phyloP scores from a whole-genome alignment of 2,329 filamentous ascomycete species.

The Ceratocystis smalleyi region DNA sequence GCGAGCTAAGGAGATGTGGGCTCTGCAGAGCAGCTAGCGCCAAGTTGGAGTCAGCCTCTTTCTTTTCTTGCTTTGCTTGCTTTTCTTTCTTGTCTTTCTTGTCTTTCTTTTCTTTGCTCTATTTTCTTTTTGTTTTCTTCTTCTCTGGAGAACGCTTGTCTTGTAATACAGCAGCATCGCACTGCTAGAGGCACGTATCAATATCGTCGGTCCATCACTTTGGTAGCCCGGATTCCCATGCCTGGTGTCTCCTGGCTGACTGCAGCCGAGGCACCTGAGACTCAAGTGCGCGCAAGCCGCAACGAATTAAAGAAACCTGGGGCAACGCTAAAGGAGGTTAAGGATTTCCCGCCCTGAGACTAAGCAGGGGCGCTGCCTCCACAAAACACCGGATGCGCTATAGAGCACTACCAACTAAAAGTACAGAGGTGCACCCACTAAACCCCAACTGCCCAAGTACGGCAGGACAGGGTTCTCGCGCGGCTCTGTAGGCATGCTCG shows the following conservation, averaged over 20 bases:
- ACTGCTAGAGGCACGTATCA: background rate
- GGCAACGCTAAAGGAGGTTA: background rate
- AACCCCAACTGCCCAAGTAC: background rate
- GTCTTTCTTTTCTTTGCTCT: too few species aligned
- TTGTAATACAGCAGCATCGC: background rate
- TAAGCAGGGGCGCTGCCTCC: background rate
- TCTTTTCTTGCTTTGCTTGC: too few species aligned
- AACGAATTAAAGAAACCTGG: background rate
- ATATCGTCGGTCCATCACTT: background rate
- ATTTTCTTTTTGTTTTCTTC: too few species aligned
- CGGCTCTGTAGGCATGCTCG: constrained; percentile 2
- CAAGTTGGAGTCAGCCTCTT: background rate
- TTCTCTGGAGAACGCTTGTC: background rate
- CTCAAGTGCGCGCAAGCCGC: background rate
- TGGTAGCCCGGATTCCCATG: background rate
- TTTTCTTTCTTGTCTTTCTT: too few species aligned
- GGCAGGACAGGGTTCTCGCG: background rate
- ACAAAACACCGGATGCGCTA: background rate
- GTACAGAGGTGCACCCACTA: background rate
- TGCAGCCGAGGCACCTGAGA: background rate
- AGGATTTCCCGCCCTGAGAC: background rate
- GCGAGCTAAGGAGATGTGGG: background rate
- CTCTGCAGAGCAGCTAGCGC: background rate
- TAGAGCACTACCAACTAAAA: background rate
- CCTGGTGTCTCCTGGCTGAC: background rate